These are phyloP conservation scores for Boletus rex-veris DNA, from an alignment of 768 basidiomycete genomes.

Conservation along the genomic window DNA sequence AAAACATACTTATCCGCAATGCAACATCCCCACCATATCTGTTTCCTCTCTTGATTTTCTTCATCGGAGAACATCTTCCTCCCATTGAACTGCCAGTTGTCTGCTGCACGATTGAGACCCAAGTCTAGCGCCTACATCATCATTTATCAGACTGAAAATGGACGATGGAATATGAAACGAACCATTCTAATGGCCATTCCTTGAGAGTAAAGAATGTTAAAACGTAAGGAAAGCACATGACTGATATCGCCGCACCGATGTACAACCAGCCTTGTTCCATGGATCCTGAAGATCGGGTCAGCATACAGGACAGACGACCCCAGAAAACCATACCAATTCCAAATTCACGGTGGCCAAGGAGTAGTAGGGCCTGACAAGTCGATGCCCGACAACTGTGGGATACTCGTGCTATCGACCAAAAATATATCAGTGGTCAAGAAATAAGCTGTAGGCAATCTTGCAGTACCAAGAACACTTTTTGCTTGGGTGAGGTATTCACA, in stretches of 20 bases:
- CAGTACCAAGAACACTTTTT: conserved; percentile 58
- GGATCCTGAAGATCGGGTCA: conserved; percentile 35
- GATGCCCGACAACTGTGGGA: conserved; percentile 68
- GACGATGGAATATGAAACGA: conserved; percentile 8
- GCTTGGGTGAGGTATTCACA: conserved; percentile 62
- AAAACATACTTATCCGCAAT: conserved; percentile 62
- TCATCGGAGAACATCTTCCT: conserved; percentile 57
- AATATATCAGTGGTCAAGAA: neutral
- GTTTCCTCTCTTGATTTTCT: conserved; percentile 68
- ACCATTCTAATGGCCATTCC: conserved; percentile 79
- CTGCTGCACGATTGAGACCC: conserved; percentile 75
- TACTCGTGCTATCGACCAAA: conserved; percentile 45
- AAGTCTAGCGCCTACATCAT: conserved; percentile 65
- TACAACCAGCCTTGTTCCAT: conserved; percentile 89
- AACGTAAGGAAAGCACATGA: neutral
- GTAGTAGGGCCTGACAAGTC: conserved; percentile 76
- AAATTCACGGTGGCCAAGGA: conserved; percentile 81
- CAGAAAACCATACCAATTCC: conserved; percentile 58
- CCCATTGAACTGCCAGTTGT: conserved; percentile 66
- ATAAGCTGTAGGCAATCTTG: neutral
- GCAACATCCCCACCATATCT: conserved; percentile 79
- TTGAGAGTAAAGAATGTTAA: conserved; percentile 14
- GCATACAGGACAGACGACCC: neutral
- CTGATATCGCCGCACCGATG: conserved; percentile 45
- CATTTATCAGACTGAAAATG: conserved; percentile 1